These are phyloP conservation scores for Tuber magnatum DNA, from an alignment of 495 filamentous ascomycete species.

Conservation along the genomic window DNA sequence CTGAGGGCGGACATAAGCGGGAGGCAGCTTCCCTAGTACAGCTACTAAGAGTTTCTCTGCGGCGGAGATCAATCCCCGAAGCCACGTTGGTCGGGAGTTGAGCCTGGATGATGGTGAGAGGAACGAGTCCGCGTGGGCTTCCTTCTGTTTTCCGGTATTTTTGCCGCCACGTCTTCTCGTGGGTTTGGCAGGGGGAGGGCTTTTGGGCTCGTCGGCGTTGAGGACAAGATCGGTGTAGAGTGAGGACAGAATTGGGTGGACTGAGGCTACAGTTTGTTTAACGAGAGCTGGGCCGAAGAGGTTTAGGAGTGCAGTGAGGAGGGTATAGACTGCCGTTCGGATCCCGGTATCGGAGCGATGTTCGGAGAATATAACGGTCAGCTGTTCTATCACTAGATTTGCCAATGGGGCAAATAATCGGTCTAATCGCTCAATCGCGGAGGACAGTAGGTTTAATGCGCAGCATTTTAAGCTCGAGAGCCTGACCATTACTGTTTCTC, in stretches of 20 bases:
- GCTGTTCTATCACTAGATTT: conserved; percentile 27
- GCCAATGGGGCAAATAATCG: conserved; percentile 27
- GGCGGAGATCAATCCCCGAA: conserved; percentile 14
- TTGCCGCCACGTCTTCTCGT: conserved; percentile 14
- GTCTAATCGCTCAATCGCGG: conserved; percentile 20
- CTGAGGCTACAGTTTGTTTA: conserved; percentile 11
- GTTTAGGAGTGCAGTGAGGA: conserved; percentile 33
- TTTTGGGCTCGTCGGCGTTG: background rate
- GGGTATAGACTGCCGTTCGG: conserved; percentile 22
- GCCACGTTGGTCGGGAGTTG: background rate
- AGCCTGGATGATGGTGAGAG: background rate
- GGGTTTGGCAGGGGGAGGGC: conserved; percentile 7
- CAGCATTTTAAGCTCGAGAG: conserved; percentile 24
- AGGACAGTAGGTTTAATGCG: conserved; percentile 26
- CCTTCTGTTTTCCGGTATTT: conserved; percentile 9
- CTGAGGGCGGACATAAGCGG: conserved; percentile 26
- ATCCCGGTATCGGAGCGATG: conserved; percentile 18
- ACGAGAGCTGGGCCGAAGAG: conserved; percentile 25
- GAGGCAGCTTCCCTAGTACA: conserved; percentile 24
- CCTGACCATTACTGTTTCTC: conserved; percentile 27
- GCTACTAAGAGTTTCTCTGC: conserved; percentile 26
- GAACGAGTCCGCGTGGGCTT: conserved; percentile 31
- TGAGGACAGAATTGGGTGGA: conserved; percentile 21
- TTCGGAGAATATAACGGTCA: conserved; percentile 20
- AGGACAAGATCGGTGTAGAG: conserved; percentile 31